Conservation (phyloP, 2,329 filamentous ascomycete species). For the Paecilomyces sp. region DNA sequence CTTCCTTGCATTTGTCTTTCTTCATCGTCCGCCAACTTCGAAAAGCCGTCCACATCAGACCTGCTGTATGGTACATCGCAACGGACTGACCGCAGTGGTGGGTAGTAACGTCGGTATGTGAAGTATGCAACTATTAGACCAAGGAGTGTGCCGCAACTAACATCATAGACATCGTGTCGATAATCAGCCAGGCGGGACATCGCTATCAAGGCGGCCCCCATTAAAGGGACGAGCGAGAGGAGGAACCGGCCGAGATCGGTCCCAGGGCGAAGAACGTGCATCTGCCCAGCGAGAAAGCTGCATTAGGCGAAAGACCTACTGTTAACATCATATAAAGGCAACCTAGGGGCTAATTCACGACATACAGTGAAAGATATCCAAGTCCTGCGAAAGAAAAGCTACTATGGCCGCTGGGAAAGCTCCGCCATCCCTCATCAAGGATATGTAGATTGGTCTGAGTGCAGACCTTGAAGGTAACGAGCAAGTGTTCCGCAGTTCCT, state of each 20-base stretch:
- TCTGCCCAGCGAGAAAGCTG: conserved; percentile 46
- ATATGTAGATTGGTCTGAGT: conserved; percentile 47
- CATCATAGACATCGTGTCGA: conserved; percentile 58
- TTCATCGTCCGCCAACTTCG: conserved; percentile 22
- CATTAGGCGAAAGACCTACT: not conserved
- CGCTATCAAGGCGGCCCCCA: conserved; percentile 54
- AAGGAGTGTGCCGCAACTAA: conserved; percentile 48
- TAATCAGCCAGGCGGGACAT: conserved; percentile 58
- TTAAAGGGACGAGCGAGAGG: conserved; percentile 47
- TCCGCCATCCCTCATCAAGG: conserved; percentile 59
- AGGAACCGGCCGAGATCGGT: conserved; percentile 51
- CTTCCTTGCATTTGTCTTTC: conserved; percentile 20
- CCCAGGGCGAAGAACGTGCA: conserved; percentile 52
- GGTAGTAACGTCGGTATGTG: conserved; percentile 56
- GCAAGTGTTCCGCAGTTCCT: conserved; percentile 47
- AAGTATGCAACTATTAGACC: conserved; percentile 51
- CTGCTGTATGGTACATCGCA: conserved; percentile 47
- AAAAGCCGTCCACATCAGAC: conserved; percentile 21
- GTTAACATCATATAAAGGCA: not conserved
- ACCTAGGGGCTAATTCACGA: conserved; percentile 7
- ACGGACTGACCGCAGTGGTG: conserved; percentile 40
- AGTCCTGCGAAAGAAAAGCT: conserved; percentile 56
- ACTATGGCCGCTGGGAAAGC: conserved; percentile 57
- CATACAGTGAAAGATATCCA: conserved; percentile 49
- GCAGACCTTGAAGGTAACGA: conserved; percentile 44